Evolutionary conservation across 2,329 filamentous ascomycete genomes (phyloP), one percentile per base, ranked within the genome.

Genomic region (Claviceps humidiphila): DNA sequence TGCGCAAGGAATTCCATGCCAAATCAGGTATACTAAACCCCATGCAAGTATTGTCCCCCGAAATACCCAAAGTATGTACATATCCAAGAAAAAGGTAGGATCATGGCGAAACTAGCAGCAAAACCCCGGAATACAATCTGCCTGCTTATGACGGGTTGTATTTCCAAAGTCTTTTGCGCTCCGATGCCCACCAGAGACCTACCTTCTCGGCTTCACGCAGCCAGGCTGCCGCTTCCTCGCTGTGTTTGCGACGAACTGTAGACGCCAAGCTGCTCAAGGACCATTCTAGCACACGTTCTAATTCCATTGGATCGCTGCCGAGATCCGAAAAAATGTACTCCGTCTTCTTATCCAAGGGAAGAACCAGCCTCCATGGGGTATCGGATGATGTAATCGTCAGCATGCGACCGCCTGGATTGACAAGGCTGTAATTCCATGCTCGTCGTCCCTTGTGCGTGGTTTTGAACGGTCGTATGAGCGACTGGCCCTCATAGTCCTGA

Each of bases 401-500:
- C 59, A 64, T 63, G 1, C 58, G 59, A 4, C 64, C 57, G 2
- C 64, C 64, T 0, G 64, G 63, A 17, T 66, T 66, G 5, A 60
- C 61, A 5, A 66, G 57, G 8, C 61, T 59, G 24, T 63, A 66
- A n/a, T 66, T 63, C 64, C 64, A 66, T 20, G 60, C 54, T 2
- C 63, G 59, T 7, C 59, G 54, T 1, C 61, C 57, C 1, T 54
- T 53, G 34, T 49, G 47, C 22, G 55, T 58, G 3, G 40, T 30
- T 1, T 55, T 59, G 52, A 59, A 59, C 26, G 61, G 61, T 9
- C 65, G 60, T 38, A 68, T 62, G 2, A 68, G 56, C 1, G 66
- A 67, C 51, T 68, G 64, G 2, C 65, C 64, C 39, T 68, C 65
- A 37, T 66, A 68, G 47, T 68, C 63, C 11, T 61, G 57, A 2